Evolutionary conservation across 2,329 filamentous ascomycete genomes (phyloP).

Genomic region (Trichoderma citrinoviride): DNA sequence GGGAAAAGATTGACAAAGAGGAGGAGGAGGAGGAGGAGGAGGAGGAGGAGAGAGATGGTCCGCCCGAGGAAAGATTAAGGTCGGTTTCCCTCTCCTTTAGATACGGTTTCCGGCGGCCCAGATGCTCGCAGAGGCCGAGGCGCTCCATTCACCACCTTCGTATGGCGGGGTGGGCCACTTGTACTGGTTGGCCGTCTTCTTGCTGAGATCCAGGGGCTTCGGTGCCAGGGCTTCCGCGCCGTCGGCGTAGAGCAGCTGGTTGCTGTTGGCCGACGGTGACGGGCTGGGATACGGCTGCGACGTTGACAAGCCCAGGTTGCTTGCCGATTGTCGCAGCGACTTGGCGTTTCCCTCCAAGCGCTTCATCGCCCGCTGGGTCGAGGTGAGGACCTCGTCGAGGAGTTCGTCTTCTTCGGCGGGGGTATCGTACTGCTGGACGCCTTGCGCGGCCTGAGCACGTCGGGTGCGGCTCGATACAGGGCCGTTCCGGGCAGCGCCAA

Average conservation of each 20-base stretch:
- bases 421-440: constrained; percentile 83
- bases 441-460: constrained; percentile 69
- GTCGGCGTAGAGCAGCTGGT: constrained; percentile 70
- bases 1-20: neutral
- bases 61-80: neutral
- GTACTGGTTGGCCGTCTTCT: constrained; percentile 51
- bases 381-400: constrained; percentile 80
- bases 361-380: constrained; percentile 71
- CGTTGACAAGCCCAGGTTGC: constrained; percentile 57
- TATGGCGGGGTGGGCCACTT: constrained; percentile 97
- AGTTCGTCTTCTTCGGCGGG: constrained; percentile 96
- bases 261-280: constrained; percentile 78
- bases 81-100: constrained; percentile 34
- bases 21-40: constrained; percentile 19
- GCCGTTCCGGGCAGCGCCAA: constrained; percentile 53
- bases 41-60: neutral
- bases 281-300: constrained; percentile 59
- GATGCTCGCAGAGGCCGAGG: constrained; percentile 76
- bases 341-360: constrained; percentile 54
- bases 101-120: constrained; percentile 68
- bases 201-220: constrained; percentile 68
- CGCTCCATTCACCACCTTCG: constrained; percentile 88
- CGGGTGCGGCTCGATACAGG: constrained; percentile 79
- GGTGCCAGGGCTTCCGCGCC: constrained; percentile 60
- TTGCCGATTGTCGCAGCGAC: constrained; percentile 59